Percentiles rank a stretch among this genome's conserved stretches.
phyloP scores from a whole-genome alignment of 768 basidiomycete genomes.

The Candolleomyces aberdarensis region DNA sequence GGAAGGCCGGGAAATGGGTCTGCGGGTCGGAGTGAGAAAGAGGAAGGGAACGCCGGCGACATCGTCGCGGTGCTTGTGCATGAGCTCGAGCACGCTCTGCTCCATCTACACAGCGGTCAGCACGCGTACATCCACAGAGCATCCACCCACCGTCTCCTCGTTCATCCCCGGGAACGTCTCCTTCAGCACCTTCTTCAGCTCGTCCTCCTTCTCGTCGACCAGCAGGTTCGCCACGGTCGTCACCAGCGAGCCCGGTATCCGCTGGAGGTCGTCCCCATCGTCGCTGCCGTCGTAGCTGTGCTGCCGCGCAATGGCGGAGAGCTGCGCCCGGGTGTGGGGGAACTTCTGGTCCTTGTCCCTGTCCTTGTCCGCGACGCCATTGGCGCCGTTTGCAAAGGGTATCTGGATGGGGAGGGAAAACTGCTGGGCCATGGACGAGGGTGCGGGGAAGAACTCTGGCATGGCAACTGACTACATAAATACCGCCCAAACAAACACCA shows the following conservation, averaged over 20 bases:
- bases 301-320: slow-evolving; percentile 69
- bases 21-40: slow-evolving; percentile 75
- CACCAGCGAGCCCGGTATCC: slow-evolving; percentile 62
- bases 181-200: slow-evolving; percentile 74
- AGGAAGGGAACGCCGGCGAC: slow-evolving; percentile 78
- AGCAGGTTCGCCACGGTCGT: slow-evolving; percentile 69
- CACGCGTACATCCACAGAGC: background rate
- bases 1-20: slow-evolving; percentile 77
- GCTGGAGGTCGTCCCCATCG: slow-evolving; percentile 48
- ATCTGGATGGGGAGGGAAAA: slow-evolving; percentile 1
- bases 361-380: background rate
- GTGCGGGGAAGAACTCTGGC: background rate
- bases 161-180: slow-evolving; percentile 60
- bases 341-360: slow-evolving; percentile 37
- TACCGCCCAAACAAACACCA: slow-evolving; percentile 7
- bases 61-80: slow-evolving; percentile 94
- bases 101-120: slow-evolving; percentile 54
- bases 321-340: slow-evolving; percentile 82
- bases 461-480: slow-evolving; percentile 7
- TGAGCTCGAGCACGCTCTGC: slow-evolving; percentile 86
- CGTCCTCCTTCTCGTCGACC: slow-evolving; percentile 82
- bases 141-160: slow-evolving; percentile 57
- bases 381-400: slow-evolving; percentile 5
- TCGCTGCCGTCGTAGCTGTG: slow-evolving; percentile 57
- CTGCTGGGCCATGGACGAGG: background rate